Base-by-base conservation (phyloP, 2,329 filamentous ascomycete genomes). In the Cytospora leucostoma region DNA sequence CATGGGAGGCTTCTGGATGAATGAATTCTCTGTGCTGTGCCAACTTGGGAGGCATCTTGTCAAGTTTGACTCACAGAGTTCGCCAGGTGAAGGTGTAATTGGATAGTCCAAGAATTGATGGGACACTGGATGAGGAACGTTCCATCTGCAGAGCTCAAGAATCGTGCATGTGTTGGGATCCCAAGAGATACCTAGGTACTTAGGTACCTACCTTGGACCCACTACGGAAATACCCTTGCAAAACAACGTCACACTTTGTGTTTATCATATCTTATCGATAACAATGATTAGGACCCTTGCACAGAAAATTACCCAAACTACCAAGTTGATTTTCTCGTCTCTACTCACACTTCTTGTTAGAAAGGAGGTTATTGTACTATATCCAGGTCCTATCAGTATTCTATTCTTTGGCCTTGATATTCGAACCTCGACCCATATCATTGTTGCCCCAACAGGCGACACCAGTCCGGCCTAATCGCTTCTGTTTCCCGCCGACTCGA, bases 1-100 rank as follows among this genome's bases (percentile, higher is more conserved):
- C 82, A 70, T 84, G 82, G 21, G 75, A 74, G 13, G 82, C 80
- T 21, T 72, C 70, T 0, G 82, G 81, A 69, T 84, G 82, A 61
- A 80, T 76, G 65, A 79, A 84, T 55, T 78, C 74, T 61, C 67
- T 68, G 56, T 70, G 70, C 33, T 71, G 68, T 27, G 70, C 65
- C 35, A 71, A 68, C 62, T 71, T 73, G 47, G 79, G 74, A 68
- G 79, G 74, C 78, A 81, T 81, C 67, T 66, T 75, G 66, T 66
- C 58, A 13, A 49, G 33, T 33, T 19, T 27, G 27, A 27, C 27
- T 27, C 27, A 17, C 38, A 56, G 7, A 21, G n/a, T 3, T 21
- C 4, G 44, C n/a, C 44, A n/a, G 44, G 35, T 32, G 17, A 2
- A 52, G 57, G 2, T 56, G 38, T 34, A 47, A 17, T 38, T 37